Percentiles rank a stretch among this genome's conserved stretches.
phyloP scores from a whole-genome alignment of 2,329 filamentous ascomycete genomes.

The Beauveria sp. region DNA sequence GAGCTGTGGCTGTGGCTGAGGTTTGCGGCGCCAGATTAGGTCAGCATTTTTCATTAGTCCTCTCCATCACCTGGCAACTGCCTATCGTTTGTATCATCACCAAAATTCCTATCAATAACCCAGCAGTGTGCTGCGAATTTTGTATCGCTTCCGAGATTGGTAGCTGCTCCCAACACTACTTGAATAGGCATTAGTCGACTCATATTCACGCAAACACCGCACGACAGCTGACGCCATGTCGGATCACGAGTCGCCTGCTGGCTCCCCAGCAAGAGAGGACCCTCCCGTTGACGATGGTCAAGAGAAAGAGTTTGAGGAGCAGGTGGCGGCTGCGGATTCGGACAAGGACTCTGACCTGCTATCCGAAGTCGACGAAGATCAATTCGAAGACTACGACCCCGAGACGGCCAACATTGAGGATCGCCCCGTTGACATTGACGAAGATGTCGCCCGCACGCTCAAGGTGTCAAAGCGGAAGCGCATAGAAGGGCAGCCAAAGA shows the following conservation, averaged over 20 bases:
- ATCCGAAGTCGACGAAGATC: conserved; percentile 60
- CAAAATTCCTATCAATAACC: not conserved
- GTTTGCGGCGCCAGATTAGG: not conserved
- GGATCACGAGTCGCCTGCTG: conserved; percentile 36
- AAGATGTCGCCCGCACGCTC: conserved; percentile 54
- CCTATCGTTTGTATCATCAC: not conserved
- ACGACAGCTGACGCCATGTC: conserved; percentile 29
- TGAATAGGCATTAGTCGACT: not conserved
- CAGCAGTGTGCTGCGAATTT: no score
- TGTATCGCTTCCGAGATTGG: not conserved
- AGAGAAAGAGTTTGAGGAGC: conserved; percentile 35
- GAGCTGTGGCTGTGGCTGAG: not conserved
- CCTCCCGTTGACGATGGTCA: conserved; percentile 31
- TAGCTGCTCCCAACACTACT: not conserved
- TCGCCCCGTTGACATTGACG: conserved; percentile 58
- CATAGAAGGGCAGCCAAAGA: conserved; percentile 58
- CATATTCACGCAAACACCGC: not conserved
- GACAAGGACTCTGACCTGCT: conserved; percentile 53
- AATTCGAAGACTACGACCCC: conserved; percentile 63
- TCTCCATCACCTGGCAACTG: not conserved
- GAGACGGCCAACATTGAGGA: conserved; percentile 56
- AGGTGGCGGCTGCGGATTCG: conserved; percentile 34
- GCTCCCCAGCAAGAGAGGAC: conserved; percentile 25
- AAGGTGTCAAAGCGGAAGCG: conserved; percentile 62
- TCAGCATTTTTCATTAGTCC: conserved; percentile 8